Conservation (phyloP, 306 rosid species). For the Senna tora region DNA sequence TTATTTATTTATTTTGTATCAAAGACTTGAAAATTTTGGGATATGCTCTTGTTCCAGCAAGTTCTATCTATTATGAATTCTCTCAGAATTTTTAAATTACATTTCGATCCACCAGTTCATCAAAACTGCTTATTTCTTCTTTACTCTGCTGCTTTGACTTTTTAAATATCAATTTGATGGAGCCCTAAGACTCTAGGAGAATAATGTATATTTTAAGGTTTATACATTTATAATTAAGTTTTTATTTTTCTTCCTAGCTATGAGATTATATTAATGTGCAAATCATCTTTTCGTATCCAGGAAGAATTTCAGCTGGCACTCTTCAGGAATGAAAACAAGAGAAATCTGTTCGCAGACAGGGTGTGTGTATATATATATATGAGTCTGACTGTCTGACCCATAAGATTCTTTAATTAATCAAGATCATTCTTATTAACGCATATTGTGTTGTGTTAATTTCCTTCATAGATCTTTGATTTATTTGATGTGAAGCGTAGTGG, state of each 20-base stretch:
- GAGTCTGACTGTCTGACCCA: too few relatives aligned
- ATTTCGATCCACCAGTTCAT: neutral
- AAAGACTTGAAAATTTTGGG: too few relatives aligned
- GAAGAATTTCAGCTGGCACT: constrained; percentile 97
- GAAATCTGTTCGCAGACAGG: constrained; percentile 84
- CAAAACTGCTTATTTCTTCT: too few relatives aligned
- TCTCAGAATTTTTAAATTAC: too few relatives aligned
- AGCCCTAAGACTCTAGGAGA: neutral
- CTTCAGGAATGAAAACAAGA: constrained; percentile 64
- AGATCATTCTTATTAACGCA: neutral
- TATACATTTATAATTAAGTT: neutral
- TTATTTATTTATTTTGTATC: neutral
- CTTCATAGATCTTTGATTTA: constrained; percentile 68
- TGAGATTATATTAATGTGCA: constrained; percentile 21
- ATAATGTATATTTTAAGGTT: neutral
- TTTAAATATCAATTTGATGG: neutral
- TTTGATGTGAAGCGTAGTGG: constrained; percentile 81
- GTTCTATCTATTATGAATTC: too few relatives aligned
- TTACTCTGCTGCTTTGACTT: neutral
- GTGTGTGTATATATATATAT: constrained; percentile 54
- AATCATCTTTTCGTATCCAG: constrained; percentile 46
- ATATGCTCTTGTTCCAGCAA: too few relatives aligned
- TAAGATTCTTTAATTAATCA: constrained; percentile 15
- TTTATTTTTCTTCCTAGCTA: neutral
- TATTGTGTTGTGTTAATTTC: constrained; percentile 24